Percentiles rank a stretch among this genome's conserved stretches.
phyloP scores from a whole-genome alignment of 768 basidiomycete species.

The Jaapia argillacea region DNA sequence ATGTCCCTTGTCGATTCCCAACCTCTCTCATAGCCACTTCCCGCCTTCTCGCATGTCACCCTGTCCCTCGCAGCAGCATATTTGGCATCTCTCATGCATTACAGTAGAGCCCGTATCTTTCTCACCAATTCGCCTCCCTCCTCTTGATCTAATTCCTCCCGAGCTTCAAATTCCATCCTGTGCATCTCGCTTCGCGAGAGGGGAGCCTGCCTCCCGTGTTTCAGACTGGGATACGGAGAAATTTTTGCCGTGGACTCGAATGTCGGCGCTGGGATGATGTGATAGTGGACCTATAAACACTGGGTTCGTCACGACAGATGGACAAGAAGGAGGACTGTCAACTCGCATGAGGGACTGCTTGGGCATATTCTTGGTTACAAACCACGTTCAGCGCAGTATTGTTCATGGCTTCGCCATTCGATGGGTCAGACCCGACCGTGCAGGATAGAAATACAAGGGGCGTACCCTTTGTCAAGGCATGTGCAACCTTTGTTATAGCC shows the following conservation, averaged over 20 bases:
- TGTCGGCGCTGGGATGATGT: constrained; percentile 63
- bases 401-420: constrained; percentile 32
- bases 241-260: constrained; percentile 17
- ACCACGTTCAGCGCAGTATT: constrained; percentile 68
- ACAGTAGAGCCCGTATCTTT: constrained; percentile 36
- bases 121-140: constrained; percentile 36
- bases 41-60: not conserved
- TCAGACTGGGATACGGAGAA: constrained; percentile 5
- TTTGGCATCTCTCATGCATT: no score
- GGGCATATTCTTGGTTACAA: constrained; percentile 76
- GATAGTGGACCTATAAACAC: constrained; percentile 54
- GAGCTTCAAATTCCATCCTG: constrained; percentile 43
- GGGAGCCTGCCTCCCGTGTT: constrained; percentile 11
- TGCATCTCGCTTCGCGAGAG: constrained; percentile 47
- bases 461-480: constrained; percentile 53
- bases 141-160: constrained; percentile 51
- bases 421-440: not conserved
- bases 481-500: constrained; percentile 50
- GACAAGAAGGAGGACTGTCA: not conserved
- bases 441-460: constrained; percentile 1
- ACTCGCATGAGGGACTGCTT: constrained; percentile 67
- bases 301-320: not conserved
- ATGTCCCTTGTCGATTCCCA: constrained; percentile 26
- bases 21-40: not conserved
- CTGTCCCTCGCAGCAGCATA: no score